A percentile compares a stretch with the other conserved stretches of the same genome.
phyloP scores from a whole-genome alignment of 2,329 filamentous ascomycete species.

The Penicillium sp. region DNA sequence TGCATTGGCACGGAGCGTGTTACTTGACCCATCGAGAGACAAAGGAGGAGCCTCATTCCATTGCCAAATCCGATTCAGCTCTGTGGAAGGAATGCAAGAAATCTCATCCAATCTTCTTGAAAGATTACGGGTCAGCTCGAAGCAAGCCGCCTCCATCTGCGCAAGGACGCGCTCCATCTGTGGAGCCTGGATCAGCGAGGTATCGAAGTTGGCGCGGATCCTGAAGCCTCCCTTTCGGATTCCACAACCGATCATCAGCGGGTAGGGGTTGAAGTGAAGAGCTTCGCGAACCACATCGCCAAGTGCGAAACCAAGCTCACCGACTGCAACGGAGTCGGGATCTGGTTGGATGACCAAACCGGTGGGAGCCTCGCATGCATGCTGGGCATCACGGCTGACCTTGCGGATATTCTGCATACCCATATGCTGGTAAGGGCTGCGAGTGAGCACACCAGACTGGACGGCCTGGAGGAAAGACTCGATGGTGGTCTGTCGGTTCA shows the following conservation, averaged over 20 bases:
- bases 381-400: conserved; percentile 39
- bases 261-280: conserved; percentile 50
- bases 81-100: conserved; percentile 36
- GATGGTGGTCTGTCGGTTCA: conserved; percentile 29
- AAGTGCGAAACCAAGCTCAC: conserved; percentile 37
- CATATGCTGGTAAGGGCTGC: conserved; percentile 50
- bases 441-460: conserved; percentile 35
- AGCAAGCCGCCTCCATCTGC: conserved; percentile 36
- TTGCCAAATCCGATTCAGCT: conserved; percentile 46
- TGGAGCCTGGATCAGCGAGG: conserved; percentile 30
- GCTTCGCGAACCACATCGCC: conserved; percentile 39
- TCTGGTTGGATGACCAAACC: conserved; percentile 43
- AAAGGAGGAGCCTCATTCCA: conserved; percentile 43
- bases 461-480: conserved; percentile 30
- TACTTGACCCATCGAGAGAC: conserved; percentile 29
- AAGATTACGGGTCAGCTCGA: conserved; percentile 26
- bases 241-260: conserved; percentile 51
- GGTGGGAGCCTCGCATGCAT: conserved; percentile 36
- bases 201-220: conserved; percentile 48
- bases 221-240: conserved; percentile 45
- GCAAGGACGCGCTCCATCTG: conserved; percentile 42
- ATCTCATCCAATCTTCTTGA: conserved; percentile 33
- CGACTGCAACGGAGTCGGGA: conserved; percentile 36
- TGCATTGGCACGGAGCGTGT: conserved; percentile 21
- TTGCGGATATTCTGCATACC: conserved; percentile 52